Base-by-base conservation (phyloP, 495 filamentous ascomycete genomes). In the Aspergillus sclerotiicarbonarius region DNA sequence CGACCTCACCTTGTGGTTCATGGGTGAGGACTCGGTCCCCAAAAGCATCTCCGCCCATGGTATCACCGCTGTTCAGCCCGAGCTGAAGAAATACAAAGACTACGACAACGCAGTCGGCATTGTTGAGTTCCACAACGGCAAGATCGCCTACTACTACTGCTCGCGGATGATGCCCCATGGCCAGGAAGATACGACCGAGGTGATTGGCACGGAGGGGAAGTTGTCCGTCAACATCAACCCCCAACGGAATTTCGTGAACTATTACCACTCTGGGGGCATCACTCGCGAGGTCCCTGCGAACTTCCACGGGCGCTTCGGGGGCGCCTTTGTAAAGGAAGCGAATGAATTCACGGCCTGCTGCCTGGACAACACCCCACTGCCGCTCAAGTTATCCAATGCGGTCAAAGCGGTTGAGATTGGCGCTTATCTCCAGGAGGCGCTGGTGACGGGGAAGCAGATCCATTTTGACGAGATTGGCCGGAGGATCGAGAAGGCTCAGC, bases 141-240 rank as follows among this genome's bases (percentile, higher is more conserved):
- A 76, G 65, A 78, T 87, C 44, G 84, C 83, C 8, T 85, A 86
- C 62, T 80, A 83, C 51, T 86, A 82, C 62, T 72, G 68, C 31
- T 76, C 70, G 16, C 72, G 84, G 7, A 86, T 84, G 82, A 86
- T 86, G 80, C 76, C 80, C 0, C 74, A 78, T 1, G 84, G 84
- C 0, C 83, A 86, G 68, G 77, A 85, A 56, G 84, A 87, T 62
- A 80, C 75, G 47, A 84, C 83, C 0, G 84, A 87, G 66, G 77
- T 87, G 45, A 82, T 87, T 54, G 84, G 84, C 6, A 86, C 83
- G 0, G 71, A 78, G 57, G 84, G 84, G 2, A 86, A 85, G 64
- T 49, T 86, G 33, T 73, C 73, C 0, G 73, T 86, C 30, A 85
- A 85, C 57, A 74, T 67, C 33, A 75, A 82, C 46, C 82, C 83